Percentiles rank a stretch among this genome's conserved stretches.
phyloP scores from a whole-genome alignment of 148 eudicot genomes.

The Amaranthus hypochondriacus region DNA sequence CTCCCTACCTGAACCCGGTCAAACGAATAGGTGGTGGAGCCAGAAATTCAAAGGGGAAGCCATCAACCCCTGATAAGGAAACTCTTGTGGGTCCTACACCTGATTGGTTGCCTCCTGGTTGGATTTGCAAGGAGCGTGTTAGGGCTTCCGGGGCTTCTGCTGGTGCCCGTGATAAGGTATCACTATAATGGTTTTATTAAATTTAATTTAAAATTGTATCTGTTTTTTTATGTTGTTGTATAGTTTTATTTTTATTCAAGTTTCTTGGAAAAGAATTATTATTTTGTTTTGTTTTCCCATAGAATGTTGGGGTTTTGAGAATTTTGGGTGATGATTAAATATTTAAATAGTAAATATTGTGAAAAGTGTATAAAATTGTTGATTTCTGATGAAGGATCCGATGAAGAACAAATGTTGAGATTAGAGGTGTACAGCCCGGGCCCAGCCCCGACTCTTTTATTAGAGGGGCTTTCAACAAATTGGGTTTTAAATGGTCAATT shows the following conservation, averaged over 20 bases:
- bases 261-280: too few species aligned
- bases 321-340: too few species aligned
- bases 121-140: conserved; percentile 22
- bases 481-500: too few species aligned
- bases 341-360: too few species aligned
- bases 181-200: not conserved
- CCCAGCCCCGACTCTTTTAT: too few species aligned
- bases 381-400: too few species aligned
- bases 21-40: not conserved
- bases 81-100: conserved; percentile 12
- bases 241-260: not conserved
- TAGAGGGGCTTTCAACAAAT: too few species aligned
- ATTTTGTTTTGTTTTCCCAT: too few species aligned
- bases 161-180: conserved; percentile 39
- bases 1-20: not conserved
- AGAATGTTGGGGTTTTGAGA: too few species aligned
- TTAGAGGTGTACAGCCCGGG: too few species aligned
- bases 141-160: conserved; percentile 41
- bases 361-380: too few species aligned
- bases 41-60: conserved; percentile 7
- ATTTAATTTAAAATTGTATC: not conserved
- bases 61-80: conserved; percentile 10
- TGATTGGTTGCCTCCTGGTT: conserved; percentile 42
- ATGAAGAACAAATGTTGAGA: too few species aligned
- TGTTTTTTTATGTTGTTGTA: not conserved